Evolutionary conservation across 1,139 yeast species (phyloP), one percentile per base, ranked within the genome.

Genomic region (Debaryomyces sp.): DNA sequence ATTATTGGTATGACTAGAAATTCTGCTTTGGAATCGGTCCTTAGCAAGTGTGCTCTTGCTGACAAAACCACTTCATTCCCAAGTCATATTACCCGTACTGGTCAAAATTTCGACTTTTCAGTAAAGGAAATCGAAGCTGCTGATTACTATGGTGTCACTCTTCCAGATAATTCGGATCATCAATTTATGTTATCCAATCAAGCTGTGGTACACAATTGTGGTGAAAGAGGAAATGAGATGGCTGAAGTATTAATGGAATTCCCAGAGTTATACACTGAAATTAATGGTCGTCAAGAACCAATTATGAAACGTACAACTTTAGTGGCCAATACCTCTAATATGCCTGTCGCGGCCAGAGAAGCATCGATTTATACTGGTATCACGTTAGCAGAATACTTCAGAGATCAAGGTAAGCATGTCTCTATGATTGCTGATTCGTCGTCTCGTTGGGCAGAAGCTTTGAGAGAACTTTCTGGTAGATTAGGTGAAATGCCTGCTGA

Each of bases 401-500:
- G 99, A 82, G 99, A 94, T 79, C 99, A 94, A 80, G 99, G 99
- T 78, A 94, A 94, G 81, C 80, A 95, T 67, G 98, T 94, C 55
- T 85, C 98, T 40, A 94, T 94, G 98, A 94, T 94, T 87, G 99
- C 99, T 53, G 99, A 94, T 72, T 94, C 99, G 6, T 92, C 98
- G 33, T 92, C 98, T 41, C 94, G 99, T 82, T 94, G 99, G 99
- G 99, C 99, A 43, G 99, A 94, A 78, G 99, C 99, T 52, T 82
- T 94, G 69, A 91, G 99, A 86, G 99, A 94, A 82, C 87, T 94
- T 71, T 92, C 98, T 48, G 99, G 99, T 84, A 96, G 99, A 82
- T 81, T 94, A 71, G 99, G 99, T 74, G 99, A 95, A 80, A 94
- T 94, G 99, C 99, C 99, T 68, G 99, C 99, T 54, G 99, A 94